Percentiles rank a stretch among this genome's conserved stretches.
phyloP scores from a whole-genome alignment of 176 grass and related monocot species.

The Juncus effusus region DNA sequence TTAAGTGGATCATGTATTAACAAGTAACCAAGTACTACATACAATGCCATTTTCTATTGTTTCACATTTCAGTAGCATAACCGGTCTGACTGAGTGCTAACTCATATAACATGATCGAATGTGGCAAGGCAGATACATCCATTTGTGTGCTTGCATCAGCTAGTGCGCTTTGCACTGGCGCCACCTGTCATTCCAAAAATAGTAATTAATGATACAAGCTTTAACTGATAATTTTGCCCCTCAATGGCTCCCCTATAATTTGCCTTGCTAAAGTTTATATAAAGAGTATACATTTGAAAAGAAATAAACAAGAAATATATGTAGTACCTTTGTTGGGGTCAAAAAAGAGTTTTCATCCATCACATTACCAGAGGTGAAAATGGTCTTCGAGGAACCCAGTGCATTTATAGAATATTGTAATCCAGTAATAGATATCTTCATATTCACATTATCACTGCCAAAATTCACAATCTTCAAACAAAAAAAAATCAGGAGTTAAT shows the following conservation, averaged over 20 bases:
- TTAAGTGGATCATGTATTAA: too few species aligned
- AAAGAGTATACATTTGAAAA: neutral
- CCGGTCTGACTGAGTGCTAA: constrained; percentile 43
- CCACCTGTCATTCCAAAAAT: constrained; percentile 43
- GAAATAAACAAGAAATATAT: neutral
- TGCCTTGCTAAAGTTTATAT: neutral
- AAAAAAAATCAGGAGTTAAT: neutral
- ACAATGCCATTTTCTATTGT: neutral
- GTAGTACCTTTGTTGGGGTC: constrained; percentile 55
- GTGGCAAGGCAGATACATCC: constrained; percentile 36
- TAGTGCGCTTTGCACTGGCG: constrained; percentile 28
- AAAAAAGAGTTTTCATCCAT: constrained; percentile 76
- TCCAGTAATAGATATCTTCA: constrained; percentile 45
- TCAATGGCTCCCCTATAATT: too few species aligned
- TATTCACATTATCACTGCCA: constrained; percentile 45
- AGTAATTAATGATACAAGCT: neutral
- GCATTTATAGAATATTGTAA: constrained; percentile 35
- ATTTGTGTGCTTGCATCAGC: constrained; percentile 38
- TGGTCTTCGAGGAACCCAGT: constrained; percentile 40
- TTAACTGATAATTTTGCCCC: too few species aligned
- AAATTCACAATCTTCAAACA: constrained; percentile 64
- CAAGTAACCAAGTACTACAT: too few species aligned
- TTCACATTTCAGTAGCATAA: constrained; percentile 30
- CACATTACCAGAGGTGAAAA: constrained; percentile 51
- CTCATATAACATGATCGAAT: constrained; percentile 65